A percentile compares a stretch with the other conserved stretches of the same genome.
Evolutionary conservation across 306 rosid species (phyloP).

Genomic region (Vigna unguiculata): DNA sequence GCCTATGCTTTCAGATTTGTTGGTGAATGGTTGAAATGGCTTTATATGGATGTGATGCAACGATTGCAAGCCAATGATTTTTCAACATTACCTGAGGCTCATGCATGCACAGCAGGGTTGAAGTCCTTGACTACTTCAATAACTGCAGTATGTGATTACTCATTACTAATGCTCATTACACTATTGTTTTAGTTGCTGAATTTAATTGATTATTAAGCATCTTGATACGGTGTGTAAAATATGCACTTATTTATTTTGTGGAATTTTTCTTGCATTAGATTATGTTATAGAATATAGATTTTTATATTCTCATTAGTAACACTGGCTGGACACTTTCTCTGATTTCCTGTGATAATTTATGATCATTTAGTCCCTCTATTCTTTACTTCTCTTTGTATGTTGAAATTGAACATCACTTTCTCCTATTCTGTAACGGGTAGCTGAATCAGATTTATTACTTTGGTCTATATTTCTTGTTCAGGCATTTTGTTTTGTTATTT

Average conservation of each 20-base stretch:
- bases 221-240: slow-evolving; percentile 28
- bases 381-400: slow-evolving; percentile 8
- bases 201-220: slow-evolving; percentile 26
- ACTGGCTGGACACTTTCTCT: neutral
- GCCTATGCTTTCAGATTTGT: slow-evolving; percentile 99
- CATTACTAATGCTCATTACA: slow-evolving; percentile 35
- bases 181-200: slow-evolving; percentile 12
- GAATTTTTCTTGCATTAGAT: slow-evolving; percentile 25
- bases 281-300: slow-evolving; percentile 4
- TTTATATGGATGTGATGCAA: slow-evolving; percentile 86
- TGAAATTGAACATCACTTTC: slow-evolving; percentile 36
- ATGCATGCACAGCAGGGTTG: slow-evolving; percentile 99
- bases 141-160: slow-evolving; percentile 78
- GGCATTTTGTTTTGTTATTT: slow-evolving; percentile 38
- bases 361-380: slow-evolving; percentile 12
- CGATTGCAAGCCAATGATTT: slow-evolving; percentile 84
- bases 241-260: slow-evolving; percentile 9
- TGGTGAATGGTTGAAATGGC: slow-evolving; percentile 99
- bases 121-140: slow-evolving; percentile 93
- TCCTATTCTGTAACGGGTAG: slow-evolving; percentile 27
- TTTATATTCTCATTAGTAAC: slow-evolving; percentile 18
- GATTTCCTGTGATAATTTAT: slow-evolving; percentile 16
- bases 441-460: slow-evolving; percentile 13
- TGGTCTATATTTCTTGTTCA: neutral
- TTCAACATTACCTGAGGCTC: slow-evolving; percentile 95